Percentiles rank a stretch among this genome's conserved stretches.
Conservation (phyloP, 768 basidiomycete genomes). For the Mycena amicta region DNA sequence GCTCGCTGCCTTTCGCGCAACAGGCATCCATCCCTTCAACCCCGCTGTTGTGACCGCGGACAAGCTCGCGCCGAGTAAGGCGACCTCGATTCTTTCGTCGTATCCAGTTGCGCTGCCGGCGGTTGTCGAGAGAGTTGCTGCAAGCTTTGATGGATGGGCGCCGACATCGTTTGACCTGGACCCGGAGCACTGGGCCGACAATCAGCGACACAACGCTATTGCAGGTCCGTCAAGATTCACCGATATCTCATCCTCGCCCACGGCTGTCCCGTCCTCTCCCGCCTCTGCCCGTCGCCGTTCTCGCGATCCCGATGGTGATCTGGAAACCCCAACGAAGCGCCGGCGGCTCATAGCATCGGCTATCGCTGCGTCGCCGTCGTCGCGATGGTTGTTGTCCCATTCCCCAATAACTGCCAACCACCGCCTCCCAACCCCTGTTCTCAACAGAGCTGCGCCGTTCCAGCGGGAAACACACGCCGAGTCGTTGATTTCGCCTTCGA, state of each 20-base stretch:
- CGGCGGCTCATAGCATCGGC: neutral
- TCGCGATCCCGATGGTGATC: neutral
- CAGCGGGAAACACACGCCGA: neutral
- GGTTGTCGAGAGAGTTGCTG: neutral
- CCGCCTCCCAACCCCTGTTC: neutral
- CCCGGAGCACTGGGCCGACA: neutral
- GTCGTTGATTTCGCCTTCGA: neutral
- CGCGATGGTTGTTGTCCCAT: neutral
- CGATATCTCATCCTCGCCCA: neutral
- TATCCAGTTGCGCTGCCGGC: neutral
- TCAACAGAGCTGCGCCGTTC: neutral
- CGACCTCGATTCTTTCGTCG: constrained; percentile 19
- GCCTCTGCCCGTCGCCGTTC: neutral
- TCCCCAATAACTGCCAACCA: neutral
- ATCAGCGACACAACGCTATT: neutral
- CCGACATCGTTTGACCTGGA: neutral
- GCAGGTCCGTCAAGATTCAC: neutral
- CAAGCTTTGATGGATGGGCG: neutral
- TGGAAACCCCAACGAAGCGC: neutral
- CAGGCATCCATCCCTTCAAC: constrained; percentile 30
- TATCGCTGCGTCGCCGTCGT: neutral
- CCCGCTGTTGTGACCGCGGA: constrained; percentile 20
- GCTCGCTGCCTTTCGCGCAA: constrained; percentile 28
- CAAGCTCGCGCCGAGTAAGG: constrained; percentile 30
- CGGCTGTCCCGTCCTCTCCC: neutral